Conservation (phyloP, 768 basidiomycete genomes). For the Tulasnella sp. region DNA sequence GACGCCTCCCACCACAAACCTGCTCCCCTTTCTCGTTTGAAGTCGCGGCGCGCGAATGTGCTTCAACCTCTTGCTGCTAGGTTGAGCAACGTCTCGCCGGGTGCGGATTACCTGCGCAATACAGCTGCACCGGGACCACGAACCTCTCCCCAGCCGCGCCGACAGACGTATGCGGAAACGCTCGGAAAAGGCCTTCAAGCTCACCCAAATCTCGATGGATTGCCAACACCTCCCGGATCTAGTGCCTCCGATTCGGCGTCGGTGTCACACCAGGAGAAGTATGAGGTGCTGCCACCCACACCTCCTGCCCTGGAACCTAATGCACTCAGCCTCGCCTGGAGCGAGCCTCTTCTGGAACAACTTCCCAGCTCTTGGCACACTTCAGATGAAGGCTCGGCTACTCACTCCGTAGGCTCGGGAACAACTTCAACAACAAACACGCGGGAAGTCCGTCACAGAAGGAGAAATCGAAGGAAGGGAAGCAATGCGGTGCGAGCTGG, state of each 20-base stretch:
- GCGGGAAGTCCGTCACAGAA: background rate
- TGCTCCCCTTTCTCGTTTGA: background rate
- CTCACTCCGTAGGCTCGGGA: background rate
- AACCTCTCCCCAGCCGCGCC: background rate
- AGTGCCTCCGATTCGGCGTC: background rate
- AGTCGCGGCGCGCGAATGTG: background rate
- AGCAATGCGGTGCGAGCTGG: background rate
- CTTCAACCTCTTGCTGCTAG: background rate
- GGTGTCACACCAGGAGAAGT: background rate
- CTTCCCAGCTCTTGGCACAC: background rate
- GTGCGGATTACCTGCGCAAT: background rate
- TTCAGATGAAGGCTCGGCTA: background rate
- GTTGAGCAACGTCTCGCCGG: background rate
- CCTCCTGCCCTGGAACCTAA: background rate
- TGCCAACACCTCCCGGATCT: conserved; percentile 2
- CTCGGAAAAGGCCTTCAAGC: background rate
- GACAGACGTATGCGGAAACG: background rate
- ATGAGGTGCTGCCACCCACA: background rate
- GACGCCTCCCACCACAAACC: background rate
- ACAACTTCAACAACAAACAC: background rate
- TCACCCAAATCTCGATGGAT: background rate
- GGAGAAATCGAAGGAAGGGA: background rate
- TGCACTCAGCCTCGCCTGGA: background rate
- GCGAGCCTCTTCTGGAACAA: conserved; percentile 6
- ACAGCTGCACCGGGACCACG: background rate